Evolutionary conservation across 805 yeast species (phyloP), one percentile per base, ranked within the genome.

Genomic region (Candida andamanensis): DNA sequence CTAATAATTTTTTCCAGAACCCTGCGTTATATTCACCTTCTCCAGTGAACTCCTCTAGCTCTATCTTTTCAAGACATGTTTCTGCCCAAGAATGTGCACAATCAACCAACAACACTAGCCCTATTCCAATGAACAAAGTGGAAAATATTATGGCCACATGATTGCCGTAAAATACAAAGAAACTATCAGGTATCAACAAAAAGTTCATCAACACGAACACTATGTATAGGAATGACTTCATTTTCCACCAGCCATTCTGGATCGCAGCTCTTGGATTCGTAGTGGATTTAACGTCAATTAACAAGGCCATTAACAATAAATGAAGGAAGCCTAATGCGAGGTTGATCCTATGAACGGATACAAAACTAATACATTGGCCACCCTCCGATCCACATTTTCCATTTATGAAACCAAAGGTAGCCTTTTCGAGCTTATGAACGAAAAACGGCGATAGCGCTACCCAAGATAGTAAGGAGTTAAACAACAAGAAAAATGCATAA

Each of bases 31-130:
- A 59, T 37, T 67, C 74, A 13, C 65, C 67, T 28, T 67, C 76
- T 28, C 72, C 77, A 4, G 69, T 60, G 24, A 64, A 43, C 37
- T 69, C 77, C 36, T 83, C 90, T 47, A 80, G 78, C 52, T 92
- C 97, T 25, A 92, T 85, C 47, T 86, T 84, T 43, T 81, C 87
- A 33, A 92, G 71, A 56, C 98, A 92, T 6, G 83, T 84, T 49
- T 92, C 99, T 0, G 97, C 97, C 96, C 97, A 92, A 45, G 90
- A 90, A 58, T 92, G 97, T 4, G 98, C 97, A 68, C 86, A 92
- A 57, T 92, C 98, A 19, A 92, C 97, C 29, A 92, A 64, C 30
- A 92, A 66, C 10, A 94, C 82, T 36, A 92, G 70, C 1, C 98
- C 98, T 39, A 92, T 85, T 11, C 92, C 78, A 22, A 90, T 74